phyloP scores from a whole-genome alignment of 495 filamentous ascomycete species.

The Aspergillus incahuasiensis region DNA sequence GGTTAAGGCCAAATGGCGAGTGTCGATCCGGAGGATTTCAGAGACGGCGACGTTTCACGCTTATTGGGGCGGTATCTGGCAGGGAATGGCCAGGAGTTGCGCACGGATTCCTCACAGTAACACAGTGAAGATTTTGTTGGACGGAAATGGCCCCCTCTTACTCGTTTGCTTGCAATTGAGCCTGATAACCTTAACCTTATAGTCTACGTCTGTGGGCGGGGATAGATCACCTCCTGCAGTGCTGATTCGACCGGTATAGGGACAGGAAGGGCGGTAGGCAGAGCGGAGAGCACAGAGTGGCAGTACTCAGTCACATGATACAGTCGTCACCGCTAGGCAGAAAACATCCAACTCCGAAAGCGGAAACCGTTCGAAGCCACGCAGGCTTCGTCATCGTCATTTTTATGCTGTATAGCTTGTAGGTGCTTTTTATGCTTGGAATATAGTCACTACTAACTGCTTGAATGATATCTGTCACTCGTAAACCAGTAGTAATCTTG shows the following conservation, averaged over 20 bases:
- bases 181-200: too few species aligned
- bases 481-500: background rate
- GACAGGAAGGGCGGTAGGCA: background rate
- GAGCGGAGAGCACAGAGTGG: background rate
- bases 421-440: background rate
- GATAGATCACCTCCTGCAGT: too few species aligned
- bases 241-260: too few species aligned
- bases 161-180: too few species aligned
- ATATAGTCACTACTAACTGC: background rate
- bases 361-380: background rate
- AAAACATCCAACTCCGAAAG: background rate
- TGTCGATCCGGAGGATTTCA: conserved; percentile 12
- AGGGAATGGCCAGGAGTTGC: background rate
- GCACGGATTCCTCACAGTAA: too few species aligned
- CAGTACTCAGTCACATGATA: background rate
- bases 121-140: too few species aligned
- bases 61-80: background rate
- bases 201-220: too few species aligned
- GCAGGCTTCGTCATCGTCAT: background rate
- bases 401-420: background rate
- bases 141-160: too few species aligned
- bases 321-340: background rate
- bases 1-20: conserved; percentile 12
- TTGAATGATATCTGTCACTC: background rate
- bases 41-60: conserved; percentile 7